phyloP scores from a whole-genome alignment of 2,329 filamentous ascomycete genomes.

The Dothistroma pini region DNA sequence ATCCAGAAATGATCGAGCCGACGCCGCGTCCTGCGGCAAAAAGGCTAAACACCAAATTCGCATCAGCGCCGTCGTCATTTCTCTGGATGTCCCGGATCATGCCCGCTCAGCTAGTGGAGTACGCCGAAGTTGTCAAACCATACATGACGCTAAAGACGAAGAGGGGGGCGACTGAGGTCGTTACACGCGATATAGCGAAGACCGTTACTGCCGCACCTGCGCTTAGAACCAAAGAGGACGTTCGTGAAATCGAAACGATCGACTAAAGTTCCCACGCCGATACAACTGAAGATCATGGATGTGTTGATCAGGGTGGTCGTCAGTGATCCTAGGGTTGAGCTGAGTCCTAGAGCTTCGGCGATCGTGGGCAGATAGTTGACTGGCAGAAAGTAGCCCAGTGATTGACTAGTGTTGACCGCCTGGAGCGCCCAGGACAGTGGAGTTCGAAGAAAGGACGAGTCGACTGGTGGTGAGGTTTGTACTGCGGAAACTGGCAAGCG shows the following conservation, averaged over 20 bases:
- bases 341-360: conserved; percentile 38
- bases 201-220: conserved; percentile 36
- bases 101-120: conserved; percentile 36
- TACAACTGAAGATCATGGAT: conserved; percentile 36
- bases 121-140: conserved; percentile 42
- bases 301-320: conserved; percentile 41
- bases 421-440: conserved; percentile 44
- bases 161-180: conserved; percentile 40
- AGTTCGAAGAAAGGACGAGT: conserved; percentile 36
- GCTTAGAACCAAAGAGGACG: conserved; percentile 37
- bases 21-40: conserved; percentile 50
- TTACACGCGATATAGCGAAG: conserved; percentile 47
- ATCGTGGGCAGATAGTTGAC: conserved; percentile 43
- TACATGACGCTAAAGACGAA: conserved; percentile 44
- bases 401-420: conserved; percentile 40
- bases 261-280: conserved; percentile 39
- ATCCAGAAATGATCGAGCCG: conserved; percentile 51
- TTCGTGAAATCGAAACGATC: conserved; percentile 41
- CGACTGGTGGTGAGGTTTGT: conserved; percentile 31
- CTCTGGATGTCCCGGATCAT: conserved; percentile 24
- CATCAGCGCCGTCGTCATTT: conserved; percentile 34
- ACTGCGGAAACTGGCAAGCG: conserved; percentile 25
- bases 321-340: conserved; percentile 34
- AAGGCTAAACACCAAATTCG: conserved; percentile 48
- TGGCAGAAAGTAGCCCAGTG: conserved; percentile 44